Base-by-base conservation (phyloP, 2,329 filamentous ascomycete species). In the Hymenoscyphus albidus region DNA sequence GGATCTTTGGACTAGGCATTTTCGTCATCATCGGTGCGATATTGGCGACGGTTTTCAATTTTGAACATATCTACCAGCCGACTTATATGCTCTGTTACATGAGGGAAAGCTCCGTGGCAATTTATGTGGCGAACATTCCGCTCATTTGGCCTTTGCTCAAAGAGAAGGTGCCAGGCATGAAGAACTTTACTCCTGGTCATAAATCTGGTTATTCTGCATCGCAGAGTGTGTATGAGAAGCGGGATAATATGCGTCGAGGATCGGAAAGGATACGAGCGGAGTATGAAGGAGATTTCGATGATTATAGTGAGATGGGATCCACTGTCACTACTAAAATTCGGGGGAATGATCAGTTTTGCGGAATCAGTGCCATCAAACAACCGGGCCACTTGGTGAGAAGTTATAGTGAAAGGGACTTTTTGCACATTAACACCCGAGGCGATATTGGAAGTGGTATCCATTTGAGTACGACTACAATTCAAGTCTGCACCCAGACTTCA, bases 81-180 rank as follows among this genome's bases (percentile, higher is more conserved):
- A 64, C 61, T n/a, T 72, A 71, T 48, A 70, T 70, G 67, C 58
- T 81, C 2, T 85, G 82, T 82, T 83, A 84, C 69, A 77, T 78
- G 7, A 77, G 82, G 59, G 82, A 85, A 74, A 79, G 80, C 7
- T 80, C 77, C 7, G 80, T 83, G 2, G 82, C 81, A 3, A 77
- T 84, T 5, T 82, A 81, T 67, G 81, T 84, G n/a, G 77, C 80
- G 59, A 85, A 84, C 67, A 71, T 83, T 0, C 82, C 82, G 1
- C 76, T 80, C 54, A 78, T 84, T 51, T 85, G 82, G 81, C 68
- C 70, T 1, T 39, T 71, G 10, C 32, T 71, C 0, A 42, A 67
- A 14, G 70, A 71, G 55, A 31, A 61, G 14, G 5, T 61, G 31
- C 59, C 59, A 3, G 59, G 59, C 35, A 65, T 66, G 62, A 60